Evolutionary conservation across 2,329 filamentous ascomycete species (phyloP).

Genomic region (Aspergillus melleus): DNA sequence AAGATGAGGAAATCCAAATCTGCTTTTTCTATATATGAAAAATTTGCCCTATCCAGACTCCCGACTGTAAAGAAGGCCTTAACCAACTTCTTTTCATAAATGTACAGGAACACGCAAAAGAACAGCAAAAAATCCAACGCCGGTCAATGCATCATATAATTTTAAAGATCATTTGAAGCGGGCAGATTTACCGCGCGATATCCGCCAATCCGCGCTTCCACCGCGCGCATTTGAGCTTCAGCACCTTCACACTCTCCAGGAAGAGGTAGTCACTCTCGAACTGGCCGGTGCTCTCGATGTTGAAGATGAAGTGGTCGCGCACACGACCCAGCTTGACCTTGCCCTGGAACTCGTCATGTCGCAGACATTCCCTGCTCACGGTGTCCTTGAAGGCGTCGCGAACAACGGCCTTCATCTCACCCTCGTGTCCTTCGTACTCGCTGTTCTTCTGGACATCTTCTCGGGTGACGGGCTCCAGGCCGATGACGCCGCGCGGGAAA

Average conservation of each 20-base stretch:
- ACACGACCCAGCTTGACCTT: conserved; percentile 92
- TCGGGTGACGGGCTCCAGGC: conserved; percentile 68
- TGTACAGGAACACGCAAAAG: conserved; percentile 32
- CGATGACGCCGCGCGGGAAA: conserved; percentile 87
- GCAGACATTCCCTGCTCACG: conserved; percentile 86
- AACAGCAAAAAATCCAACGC: conserved; percentile 36
- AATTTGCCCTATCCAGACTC: conserved; percentile 32
- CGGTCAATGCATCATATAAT: conserved; percentile 39
- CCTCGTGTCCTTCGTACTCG: conserved; percentile 71
- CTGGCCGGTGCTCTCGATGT: conserved; percentile 90
- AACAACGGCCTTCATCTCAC: conserved; percentile 85
- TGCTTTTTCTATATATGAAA: conserved; percentile 30
- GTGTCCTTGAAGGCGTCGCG: conserved; percentile 88
- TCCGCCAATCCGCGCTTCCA: conserved; percentile 48
- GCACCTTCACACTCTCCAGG: conserved; percentile 78
- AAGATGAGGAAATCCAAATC: conserved; percentile 17
- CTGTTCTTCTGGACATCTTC: conserved; percentile 63
- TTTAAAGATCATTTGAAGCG: conserved; percentile 1
- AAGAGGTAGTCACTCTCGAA: conserved; percentile 94
- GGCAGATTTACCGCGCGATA: conserved; percentile 37
- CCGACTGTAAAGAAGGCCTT: conserved; percentile 33
- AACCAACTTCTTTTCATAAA: conserved; percentile 34
- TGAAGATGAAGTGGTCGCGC: conserved; percentile 96
- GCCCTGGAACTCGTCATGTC: conserved; percentile 88
- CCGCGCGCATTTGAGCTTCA: conserved; percentile 76